Evolutionary conservation across 1,284 basidiomycete species (phyloP).

Genomic region (Tetrapyrgos nigripes): DNA sequence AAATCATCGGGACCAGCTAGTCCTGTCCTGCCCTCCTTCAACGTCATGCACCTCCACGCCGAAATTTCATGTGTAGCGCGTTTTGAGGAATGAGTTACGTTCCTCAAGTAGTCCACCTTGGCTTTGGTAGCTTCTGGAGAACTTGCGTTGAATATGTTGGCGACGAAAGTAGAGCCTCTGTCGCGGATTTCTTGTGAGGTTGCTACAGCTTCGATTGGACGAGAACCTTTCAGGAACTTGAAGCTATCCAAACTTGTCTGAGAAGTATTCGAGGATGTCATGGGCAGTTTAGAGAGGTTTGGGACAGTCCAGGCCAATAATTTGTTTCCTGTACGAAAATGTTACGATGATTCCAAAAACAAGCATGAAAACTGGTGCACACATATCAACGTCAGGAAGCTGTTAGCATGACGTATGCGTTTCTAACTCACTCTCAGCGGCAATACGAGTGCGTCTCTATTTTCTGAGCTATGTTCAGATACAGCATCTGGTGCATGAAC

Average conservation of each 20-base stretch:
- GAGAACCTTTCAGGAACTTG: constrained; percentile 48
- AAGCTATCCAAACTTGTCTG: constrained; percentile 58
- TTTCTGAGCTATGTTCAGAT: too few species aligned
- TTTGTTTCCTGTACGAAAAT: background rate
- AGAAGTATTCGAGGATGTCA: background rate
- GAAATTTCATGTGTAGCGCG: constrained; percentile 74
- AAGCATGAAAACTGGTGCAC: too few species aligned
- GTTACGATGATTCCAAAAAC: too few species aligned
- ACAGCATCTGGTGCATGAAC: too few species aligned
- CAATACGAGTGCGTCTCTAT: too few species aligned
- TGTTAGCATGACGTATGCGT: too few species aligned
- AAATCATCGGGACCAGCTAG: constrained; percentile 78
- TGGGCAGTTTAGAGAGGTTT: too few species aligned
- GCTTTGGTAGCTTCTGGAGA: constrained; percentile 54
- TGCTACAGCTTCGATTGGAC: constrained; percentile 54
- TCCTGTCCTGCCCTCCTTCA: constrained; percentile 70
- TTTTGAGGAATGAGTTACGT: constrained; percentile 57
- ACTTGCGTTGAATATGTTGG: constrained; percentile 59
- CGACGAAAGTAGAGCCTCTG: constrained; percentile 72
- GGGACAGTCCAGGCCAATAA: background rate
- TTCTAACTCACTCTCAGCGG: too few species aligned
- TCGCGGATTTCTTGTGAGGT: constrained; percentile 77
- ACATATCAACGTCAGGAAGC: too few species aligned
- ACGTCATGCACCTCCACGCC: constrained; percentile 78
- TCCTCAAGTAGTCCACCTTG: constrained; percentile 54